Base-by-base conservation (phyloP, 1,284 basidiomycete species). In the Naganishia liquefaciens region DNA sequence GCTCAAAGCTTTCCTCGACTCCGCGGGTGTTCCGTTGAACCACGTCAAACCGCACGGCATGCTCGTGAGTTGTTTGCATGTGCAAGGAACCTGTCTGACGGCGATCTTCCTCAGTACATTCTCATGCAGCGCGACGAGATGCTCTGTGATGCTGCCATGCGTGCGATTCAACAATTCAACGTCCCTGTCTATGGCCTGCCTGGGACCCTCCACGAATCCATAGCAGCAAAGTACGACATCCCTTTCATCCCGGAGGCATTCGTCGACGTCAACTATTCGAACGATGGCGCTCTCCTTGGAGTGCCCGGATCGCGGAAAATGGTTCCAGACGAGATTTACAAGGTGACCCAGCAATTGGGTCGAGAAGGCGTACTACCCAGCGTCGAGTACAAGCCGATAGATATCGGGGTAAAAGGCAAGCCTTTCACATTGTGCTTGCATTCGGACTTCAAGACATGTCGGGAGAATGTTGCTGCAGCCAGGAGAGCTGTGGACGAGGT, bases 151-250 rank as follows among this genome's bases (percentile, higher is more conserved):
- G 70, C 74, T 2, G 70, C 74, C 54, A 69, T 75, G 65, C 68
- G 70, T 57, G 74, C 73, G 13, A 74, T 74, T 64, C 68, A 69
- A 30, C 66, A 72, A 19, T 75, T 77, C 66, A 69, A 70, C 0
- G 54, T 77, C 0, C 76, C 77, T 0, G 70, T 77, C 49, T 72
- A 76, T 49, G 77, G 77, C 0, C 65, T 79, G 0, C 73, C 75
- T 2, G 72, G 72, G 23, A 74, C 74, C 0, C 66, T 72, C 1
- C 76, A 78, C 68, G 74, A 79, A 47, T 64, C 69, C 23, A 72
- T 70, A 1, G 73, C 73, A 33, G 61, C 67, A 23, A 74, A 76
- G 55, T 67, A 72, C 40, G 72, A 70, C 2, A 71, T 77, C 60
- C 72, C 70, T 9, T 76, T 77, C 63, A 70, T 77, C 10, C 74